phyloP scores from a whole-genome alignment of 2,329 filamentous ascomycete genomes.

The Aplosporella prunicola region DNA sequence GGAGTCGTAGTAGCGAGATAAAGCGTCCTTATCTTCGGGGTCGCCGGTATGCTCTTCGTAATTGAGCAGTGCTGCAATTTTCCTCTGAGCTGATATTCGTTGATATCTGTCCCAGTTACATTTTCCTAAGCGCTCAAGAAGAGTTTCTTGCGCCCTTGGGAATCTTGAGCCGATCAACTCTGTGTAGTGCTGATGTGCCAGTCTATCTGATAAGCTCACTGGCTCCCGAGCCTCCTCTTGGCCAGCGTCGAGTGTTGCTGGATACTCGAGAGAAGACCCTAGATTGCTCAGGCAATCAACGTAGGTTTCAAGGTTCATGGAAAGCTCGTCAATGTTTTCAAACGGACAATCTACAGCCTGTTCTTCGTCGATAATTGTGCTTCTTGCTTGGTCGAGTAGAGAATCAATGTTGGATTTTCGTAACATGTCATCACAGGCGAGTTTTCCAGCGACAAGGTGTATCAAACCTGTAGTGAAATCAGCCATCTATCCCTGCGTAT shows the following conservation, averaged over 20 bases:
- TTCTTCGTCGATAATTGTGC: not conserved
- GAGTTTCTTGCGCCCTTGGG: constrained; percentile 10
- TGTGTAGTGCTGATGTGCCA: constrained; percentile 16
- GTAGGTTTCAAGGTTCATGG: not conserved
- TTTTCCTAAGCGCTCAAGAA: constrained; percentile 14
- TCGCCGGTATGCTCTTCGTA: not conserved
- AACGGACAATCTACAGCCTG: not conserved
- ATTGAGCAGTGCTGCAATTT: constrained; percentile 11
- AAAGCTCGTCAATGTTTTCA: not conserved
- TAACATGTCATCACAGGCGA: constrained; percentile 3
- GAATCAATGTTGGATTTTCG: not conserved
- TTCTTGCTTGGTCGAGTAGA: not conserved
- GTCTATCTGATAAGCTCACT: constrained; percentile 4
- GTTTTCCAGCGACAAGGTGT: not conserved
- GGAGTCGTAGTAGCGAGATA: constrained; percentile 18
- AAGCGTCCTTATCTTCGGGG: not conserved
- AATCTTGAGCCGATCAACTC: constrained; percentile 15
- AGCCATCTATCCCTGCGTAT: too few species aligned
- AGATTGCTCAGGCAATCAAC: constrained; percentile 8
- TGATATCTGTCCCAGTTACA: constrained; percentile 17
- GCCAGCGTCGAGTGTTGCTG: not conserved
- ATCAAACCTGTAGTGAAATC: not conserved
- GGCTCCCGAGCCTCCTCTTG: constrained; percentile 3
- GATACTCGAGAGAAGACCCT: constrained; percentile 7
- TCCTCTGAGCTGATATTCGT: constrained; percentile 15